Evolutionary conservation across 345 rosid genomes (phyloP).

Genomic region (Brassica carinata): DNA sequence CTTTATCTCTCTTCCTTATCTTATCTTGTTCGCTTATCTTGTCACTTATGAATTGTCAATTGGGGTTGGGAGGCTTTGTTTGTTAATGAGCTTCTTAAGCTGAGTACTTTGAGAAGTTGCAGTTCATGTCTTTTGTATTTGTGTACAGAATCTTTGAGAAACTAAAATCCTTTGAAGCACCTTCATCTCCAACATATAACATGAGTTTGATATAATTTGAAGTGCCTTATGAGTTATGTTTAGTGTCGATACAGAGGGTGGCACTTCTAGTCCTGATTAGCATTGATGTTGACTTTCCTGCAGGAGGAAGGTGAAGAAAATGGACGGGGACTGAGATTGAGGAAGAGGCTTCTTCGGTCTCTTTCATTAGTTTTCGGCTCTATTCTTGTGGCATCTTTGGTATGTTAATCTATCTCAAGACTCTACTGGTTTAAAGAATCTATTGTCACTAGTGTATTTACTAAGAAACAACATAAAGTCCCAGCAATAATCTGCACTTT

Average conservation of each 20-base stretch:
- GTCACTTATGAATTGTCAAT: too few relatives aligned
- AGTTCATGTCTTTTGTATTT: slow-evolving; percentile 88
- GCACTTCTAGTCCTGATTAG: slow-evolving; percentile 19
- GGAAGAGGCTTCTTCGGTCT: slow-evolving; percentile 87
- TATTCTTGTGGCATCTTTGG: slow-evolving; percentile 84
- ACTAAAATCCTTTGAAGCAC: slow-evolving; percentile 76
- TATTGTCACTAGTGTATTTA: neutral
- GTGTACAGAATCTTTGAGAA: slow-evolving; percentile 92
- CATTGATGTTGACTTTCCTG: slow-evolving; percentile 42
- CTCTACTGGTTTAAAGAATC: neutral
- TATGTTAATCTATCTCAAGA: slow-evolving; percentile 38
- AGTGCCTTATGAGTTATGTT: neutral
- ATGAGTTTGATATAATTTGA: slow-evolving; percentile 45
- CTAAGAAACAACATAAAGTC: too few relatives aligned
- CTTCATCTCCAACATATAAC: slow-evolving; percentile 67
- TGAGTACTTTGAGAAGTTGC: slow-evolving; percentile 36
- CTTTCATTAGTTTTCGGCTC: slow-evolving; percentile 85
- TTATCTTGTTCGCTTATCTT: too few relatives aligned
- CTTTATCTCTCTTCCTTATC: too few relatives aligned
- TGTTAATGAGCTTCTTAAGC: too few relatives aligned
- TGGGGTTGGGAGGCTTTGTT: too few relatives aligned
- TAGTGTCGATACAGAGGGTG: neutral
- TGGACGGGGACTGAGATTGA: slow-evolving; percentile 66
- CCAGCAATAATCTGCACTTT: too few relatives aligned
- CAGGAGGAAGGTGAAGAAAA: slow-evolving; percentile 80